Evolutionary conservation across 176 grass and related monocot genomes (phyloP).

Genomic region (Chrysopogon serrulatus): DNA sequence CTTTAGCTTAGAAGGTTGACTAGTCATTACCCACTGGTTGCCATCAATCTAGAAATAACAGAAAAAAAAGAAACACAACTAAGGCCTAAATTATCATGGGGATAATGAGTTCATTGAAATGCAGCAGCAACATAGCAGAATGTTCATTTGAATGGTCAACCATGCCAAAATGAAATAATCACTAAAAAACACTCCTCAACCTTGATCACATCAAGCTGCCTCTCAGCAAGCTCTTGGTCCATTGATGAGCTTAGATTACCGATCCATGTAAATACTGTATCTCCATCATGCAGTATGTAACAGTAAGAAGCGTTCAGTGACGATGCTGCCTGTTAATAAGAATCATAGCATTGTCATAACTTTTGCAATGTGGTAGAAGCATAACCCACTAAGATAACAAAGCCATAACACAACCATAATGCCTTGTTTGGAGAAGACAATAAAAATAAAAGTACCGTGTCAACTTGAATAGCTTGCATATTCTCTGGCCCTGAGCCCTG

Average conservation of each 20-base stretch:
- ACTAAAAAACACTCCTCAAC: constrained; percentile 34
- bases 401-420: constrained; percentile 8
- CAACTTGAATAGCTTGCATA: constrained; percentile 99
- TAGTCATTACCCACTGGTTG: not conserved
- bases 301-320: constrained; percentile 96
- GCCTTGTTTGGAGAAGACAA: constrained; percentile 16
- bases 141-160: constrained; percentile 10
- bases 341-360: constrained; percentile 9
- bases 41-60: constrained; percentile 10
- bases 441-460: constrained; percentile 52
- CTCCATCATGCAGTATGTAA: constrained; percentile 94
- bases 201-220: constrained; percentile 98
- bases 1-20: not conserved
- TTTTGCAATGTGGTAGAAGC: not conserved
- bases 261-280: constrained; percentile 87
- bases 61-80: not conserved
- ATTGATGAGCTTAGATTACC: constrained; percentile 79
- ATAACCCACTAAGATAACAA: not conserved
- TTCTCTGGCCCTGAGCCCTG: constrained; percentile 99
- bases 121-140: not conserved
- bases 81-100: not conserved
- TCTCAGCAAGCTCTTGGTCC: constrained; percentile 96
- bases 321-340: constrained; percentile 71
- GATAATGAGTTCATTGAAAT: not conserved
- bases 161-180: constrained; percentile 5